Percentiles rank a stretch among this genome's conserved stretches.
Conservation (phyloP, 2,329 filamentous ascomycete genomes). For the Aspergillus clavatus region DNA sequence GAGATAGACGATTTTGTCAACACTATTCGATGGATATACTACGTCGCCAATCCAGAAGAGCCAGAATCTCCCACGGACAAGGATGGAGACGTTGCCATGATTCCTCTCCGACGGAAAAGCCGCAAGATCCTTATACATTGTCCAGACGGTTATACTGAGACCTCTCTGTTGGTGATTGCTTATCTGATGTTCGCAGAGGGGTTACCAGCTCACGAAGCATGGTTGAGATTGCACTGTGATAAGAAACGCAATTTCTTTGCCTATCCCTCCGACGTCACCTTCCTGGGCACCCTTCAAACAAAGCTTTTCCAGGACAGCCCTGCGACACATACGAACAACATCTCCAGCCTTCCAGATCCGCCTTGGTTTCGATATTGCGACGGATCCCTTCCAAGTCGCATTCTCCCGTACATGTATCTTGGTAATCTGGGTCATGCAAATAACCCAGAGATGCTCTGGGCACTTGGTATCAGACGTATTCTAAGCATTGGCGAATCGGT, state of each 20-base stretch:
- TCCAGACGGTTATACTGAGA: slow-evolving; percentile 93
- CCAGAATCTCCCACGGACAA: slow-evolving; percentile 40
- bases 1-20: slow-evolving; percentile 82
- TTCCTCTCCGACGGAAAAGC: slow-evolving; percentile 37
- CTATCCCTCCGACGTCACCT: slow-evolving; percentile 81
- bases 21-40: slow-evolving; percentile 85
- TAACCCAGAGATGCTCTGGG: slow-evolving; percentile 74
- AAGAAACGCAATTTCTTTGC: slow-evolving; percentile 92
- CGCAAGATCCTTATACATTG: slow-evolving; percentile 85
- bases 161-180: slow-evolving; percentile 78
- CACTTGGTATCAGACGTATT: slow-evolving; percentile 79
- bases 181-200: slow-evolving; percentile 93
- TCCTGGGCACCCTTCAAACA: slow-evolving; percentile 71
- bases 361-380: slow-evolving; percentile 79
- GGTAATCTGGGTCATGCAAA: slow-evolving; percentile 92
- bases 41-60: slow-evolving; percentile 63
- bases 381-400: slow-evolving; percentile 82
- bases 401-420: slow-evolving; percentile 92
- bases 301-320: slow-evolving; percentile 60
- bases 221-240: slow-evolving; percentile 75
- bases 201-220: slow-evolving; percentile 73
- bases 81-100: slow-evolving; percentile 56
- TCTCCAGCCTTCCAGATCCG: slow-evolving; percentile 49
- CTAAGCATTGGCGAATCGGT: slow-evolving; percentile 88
- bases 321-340: slow-evolving; percentile 20